A percentile compares a stretch with the other conserved stretches of the same genome.
These are phyloP conservation scores for Polyporus tsugae DNA, from an alignment of 1,284 basidiomycete genomes.

Conservation along the genomic window DNA sequence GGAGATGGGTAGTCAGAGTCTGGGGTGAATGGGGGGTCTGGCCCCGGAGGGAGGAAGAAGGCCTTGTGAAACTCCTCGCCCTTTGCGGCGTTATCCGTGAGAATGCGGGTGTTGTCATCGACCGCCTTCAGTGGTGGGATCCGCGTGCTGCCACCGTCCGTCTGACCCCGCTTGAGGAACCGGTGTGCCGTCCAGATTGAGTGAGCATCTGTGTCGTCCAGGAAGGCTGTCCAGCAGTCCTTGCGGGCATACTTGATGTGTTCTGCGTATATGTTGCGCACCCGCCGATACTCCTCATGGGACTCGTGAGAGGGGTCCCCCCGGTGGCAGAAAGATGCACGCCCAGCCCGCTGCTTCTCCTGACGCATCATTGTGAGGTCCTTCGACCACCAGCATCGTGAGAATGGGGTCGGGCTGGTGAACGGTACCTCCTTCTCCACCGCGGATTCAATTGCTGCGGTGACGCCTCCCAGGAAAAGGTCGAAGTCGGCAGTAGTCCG, in stretches of 20 bases:
- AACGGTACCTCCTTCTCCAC: slow-evolving; percentile 37
- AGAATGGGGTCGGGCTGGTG: slow-evolving; percentile 34
- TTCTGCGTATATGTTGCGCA: slow-evolving; percentile 40
- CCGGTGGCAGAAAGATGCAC: slow-evolving; percentile 42
- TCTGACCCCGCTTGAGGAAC: slow-evolving; percentile 42
- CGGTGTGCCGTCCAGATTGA: slow-evolving; percentile 46
- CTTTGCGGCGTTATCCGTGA: slow-evolving; percentile 40
- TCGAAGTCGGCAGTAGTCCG: slow-evolving; percentile 22
- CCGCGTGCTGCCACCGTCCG: slow-evolving; percentile 38
- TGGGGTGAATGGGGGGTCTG: slow-evolving; percentile 12
- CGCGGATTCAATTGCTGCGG: slow-evolving; percentile 28
- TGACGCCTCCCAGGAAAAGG: slow-evolving; percentile 27
- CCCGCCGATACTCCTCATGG: slow-evolving; percentile 34
- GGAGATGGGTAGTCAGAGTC: slow-evolving; percentile 36
- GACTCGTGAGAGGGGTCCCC: slow-evolving; percentile 38
- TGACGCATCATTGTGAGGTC: slow-evolving; percentile 33
- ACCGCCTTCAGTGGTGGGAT: slow-evolving; percentile 40
- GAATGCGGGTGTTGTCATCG: background rate
- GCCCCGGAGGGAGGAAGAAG: slow-evolving; percentile 44
- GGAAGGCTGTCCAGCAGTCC: slow-evolving; percentile 47
- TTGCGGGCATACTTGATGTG: slow-evolving; percentile 42
- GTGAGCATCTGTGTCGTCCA: slow-evolving; percentile 38
- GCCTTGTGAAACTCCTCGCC: slow-evolving; percentile 36
- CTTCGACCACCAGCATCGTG: slow-evolving; percentile 40
- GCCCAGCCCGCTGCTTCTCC: slow-evolving; percentile 37